phyloP scores from a whole-genome alignment of 2,329 filamentous ascomycete genomes.

The Diaporthe nobilis region DNA sequence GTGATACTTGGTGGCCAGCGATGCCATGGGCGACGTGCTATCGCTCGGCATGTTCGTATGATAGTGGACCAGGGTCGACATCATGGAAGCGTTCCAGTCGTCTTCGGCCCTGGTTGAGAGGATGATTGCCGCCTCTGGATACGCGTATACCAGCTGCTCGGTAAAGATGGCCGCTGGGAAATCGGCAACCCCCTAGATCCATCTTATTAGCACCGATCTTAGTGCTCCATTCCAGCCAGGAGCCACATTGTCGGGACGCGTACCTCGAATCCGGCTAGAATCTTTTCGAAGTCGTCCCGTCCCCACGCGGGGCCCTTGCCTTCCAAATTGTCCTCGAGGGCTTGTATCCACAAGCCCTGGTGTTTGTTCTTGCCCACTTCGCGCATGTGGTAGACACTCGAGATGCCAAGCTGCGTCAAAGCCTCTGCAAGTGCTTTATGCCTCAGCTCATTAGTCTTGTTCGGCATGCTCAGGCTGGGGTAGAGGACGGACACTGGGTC shows the following conservation, averaged over 20 bases:
- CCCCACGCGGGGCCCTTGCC: conserved; percentile 36
- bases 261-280: conserved; percentile 52
- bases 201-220: background rate
- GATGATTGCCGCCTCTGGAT: conserved; percentile 74
- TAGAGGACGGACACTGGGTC: conserved; percentile 49
- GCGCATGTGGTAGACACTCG: conserved; percentile 53
- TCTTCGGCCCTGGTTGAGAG: conserved; percentile 71
- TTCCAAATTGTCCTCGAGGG: conserved; percentile 52
- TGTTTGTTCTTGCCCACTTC: conserved; percentile 52
- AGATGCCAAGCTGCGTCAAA: conserved; percentile 48
- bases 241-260: background rate
- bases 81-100: conserved; percentile 67
- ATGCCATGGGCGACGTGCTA: conserved; percentile 45
- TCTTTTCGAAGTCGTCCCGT: conserved; percentile 51
- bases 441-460: background rate
- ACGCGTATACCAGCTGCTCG: conserved; percentile 72
- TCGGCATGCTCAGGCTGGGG: background rate
- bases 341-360: conserved; percentile 52
- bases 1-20: conserved; percentile 47
- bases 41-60: conserved; percentile 40
- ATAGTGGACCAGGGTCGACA: conserved; percentile 48
- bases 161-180: conserved; percentile 58
- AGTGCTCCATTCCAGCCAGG: background rate
- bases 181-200: conserved; percentile 47
- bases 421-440: conserved; percentile 49